A percentile compares a stretch with the other conserved stretches of the same genome.
Evolutionary conservation across 176 grass and related monocot species (phyloP).

Genomic region (Rhynchospora tenuis): DNA sequence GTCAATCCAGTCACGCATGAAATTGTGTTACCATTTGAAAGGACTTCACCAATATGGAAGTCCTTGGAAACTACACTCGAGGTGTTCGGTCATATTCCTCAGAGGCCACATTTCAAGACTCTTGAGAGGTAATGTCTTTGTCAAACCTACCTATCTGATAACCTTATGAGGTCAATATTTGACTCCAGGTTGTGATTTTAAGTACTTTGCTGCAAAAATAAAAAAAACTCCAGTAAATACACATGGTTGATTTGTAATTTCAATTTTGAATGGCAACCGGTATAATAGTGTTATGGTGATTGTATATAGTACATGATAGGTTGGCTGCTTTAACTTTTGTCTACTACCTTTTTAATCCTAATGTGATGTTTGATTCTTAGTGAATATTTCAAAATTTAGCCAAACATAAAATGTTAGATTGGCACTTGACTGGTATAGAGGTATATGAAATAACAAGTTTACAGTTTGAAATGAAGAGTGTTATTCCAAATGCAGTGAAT

Average conservation of each 20-base stretch:
- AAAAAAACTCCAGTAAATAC: neutral
- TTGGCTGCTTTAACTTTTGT: neutral
- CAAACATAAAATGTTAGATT: neutral
- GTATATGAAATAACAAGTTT: neutral
- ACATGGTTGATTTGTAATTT: neutral
- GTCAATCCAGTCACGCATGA: neutral
- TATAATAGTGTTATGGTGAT: neutral
- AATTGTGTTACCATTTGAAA: constrained; percentile 2
- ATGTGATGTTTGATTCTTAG: neutral
- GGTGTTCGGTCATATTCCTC: neutral
- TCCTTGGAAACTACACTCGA: neutral
- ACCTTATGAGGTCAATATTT: neutral
- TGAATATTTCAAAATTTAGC: neutral
- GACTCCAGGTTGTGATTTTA: neutral
- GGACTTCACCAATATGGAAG: neutral
- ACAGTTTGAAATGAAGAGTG: neutral
- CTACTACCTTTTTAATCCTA: neutral
- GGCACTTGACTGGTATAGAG: neutral
- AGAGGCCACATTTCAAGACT: neutral
- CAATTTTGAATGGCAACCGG: neutral
- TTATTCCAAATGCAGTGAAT: neutral
- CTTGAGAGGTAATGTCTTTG: constrained; percentile 5
- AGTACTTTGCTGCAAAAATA: neutral
- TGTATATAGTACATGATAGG: neutral
- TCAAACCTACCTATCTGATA: neutral